A percentile compares a stretch with the other conserved stretches of the same genome.
Evolutionary conservation across 768 basidiomycete genomes (phyloP).

Genomic region (Calocybe gangraenosa): DNA sequence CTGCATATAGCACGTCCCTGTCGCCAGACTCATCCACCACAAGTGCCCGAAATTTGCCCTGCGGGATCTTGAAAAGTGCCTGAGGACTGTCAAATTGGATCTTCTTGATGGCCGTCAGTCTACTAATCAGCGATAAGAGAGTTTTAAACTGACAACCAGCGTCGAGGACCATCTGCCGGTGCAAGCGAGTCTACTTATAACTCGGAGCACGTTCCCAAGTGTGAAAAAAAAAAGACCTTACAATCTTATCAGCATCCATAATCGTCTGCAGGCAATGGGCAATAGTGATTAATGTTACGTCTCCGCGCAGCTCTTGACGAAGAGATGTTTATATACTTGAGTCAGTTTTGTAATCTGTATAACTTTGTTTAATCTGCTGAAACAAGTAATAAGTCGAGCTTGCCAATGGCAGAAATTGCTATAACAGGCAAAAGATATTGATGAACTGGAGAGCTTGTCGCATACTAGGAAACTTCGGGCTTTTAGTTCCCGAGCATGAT

Average conservation of each 20-base stretch:
- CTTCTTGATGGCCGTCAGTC: conserved; percentile 15
- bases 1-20: conserved; percentile 40
- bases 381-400: conserved; percentile 1
- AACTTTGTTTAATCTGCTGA: background rate
- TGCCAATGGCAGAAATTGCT: conserved; percentile 50
- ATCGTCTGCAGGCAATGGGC: conserved; percentile 70
- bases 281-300: conserved; percentile 60
- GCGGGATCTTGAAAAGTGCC: conserved; percentile 45
- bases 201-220: background rate
- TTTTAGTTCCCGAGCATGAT: conserved; percentile 29
- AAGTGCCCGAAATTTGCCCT: conserved; percentile 48
- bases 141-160: conserved; percentile 41
- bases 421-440: background rate
- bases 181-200: no score
- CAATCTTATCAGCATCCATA: conserved; percentile 60
- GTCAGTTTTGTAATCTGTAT: conserved; percentile 58
- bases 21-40: conserved; percentile 58
- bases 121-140: background rate
- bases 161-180: conserved; percentile 44
- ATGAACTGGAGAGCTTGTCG: conserved; percentile 1
- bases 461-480: conserved; percentile 25
- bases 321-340: conserved; percentile 67
- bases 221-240: conserved; percentile 20
- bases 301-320: conserved; percentile 55
- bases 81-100: conserved; percentile 53